Percentiles rank a stretch among this genome's conserved stretches.
These are phyloP conservation scores for Sisymbrium irio DNA, from an alignment of 345 rosid species.

Conservation along the genomic window DNA sequence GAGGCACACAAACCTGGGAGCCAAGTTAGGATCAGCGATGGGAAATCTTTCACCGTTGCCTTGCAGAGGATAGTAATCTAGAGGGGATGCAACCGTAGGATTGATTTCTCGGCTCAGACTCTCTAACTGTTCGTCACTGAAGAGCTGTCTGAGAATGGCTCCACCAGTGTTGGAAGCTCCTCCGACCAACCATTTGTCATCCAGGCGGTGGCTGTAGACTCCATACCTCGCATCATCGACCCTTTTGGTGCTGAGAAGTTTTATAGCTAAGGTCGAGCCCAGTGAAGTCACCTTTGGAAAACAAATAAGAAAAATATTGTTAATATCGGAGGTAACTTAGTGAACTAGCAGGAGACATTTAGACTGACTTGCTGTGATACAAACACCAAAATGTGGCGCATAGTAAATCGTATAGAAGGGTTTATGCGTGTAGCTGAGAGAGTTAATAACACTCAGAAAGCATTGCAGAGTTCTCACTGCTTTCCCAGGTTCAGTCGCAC, in stretches of 20 bases:
- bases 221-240: constrained; percentile 91
- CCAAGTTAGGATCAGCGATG: constrained; percentile 74
- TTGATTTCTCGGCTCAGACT: constrained; percentile 63
- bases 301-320: background rate
- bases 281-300: constrained; percentile 76
- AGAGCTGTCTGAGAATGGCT: constrained; percentile 77
- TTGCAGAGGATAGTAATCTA: constrained; percentile 83
- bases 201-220: constrained; percentile 92
- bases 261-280: constrained; percentile 92
- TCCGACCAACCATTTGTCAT: constrained; percentile 96
- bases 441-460: background rate
- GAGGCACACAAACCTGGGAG: constrained; percentile 54
- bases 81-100: constrained; percentile 61
- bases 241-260: constrained; percentile 72
- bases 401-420: background rate
- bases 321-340: too few relatives aligned
- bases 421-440: background rate
- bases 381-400: too few relatives aligned
- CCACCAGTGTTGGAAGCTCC: constrained; percentile 99
- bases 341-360: background rate
- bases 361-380: background rate
- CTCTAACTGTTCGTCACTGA: constrained; percentile 69
- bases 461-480: constrained; percentile 52
- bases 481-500: constrained; percentile 77
- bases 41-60: constrained; percentile 85